Conservation (phyloP, 78 protist genomes). For the Dictyostelium purpureum region DNA sequence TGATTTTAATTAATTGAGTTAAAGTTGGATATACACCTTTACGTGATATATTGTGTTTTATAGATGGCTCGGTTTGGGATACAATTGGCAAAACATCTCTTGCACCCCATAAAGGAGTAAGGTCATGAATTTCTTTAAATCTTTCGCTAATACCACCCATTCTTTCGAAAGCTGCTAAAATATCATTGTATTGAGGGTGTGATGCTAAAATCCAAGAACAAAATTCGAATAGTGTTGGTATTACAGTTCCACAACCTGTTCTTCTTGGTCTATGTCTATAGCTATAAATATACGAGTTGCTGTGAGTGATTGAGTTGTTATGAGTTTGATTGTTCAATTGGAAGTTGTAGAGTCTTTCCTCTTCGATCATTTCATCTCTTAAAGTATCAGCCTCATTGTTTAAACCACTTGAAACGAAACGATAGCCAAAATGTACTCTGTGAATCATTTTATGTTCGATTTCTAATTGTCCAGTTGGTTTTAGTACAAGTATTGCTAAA, state of each 20-base stretch:
- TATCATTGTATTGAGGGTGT: conserved; percentile 45
- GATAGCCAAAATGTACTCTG: conserved; percentile 68
- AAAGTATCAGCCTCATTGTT: background rate
- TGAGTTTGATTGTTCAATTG: conserved; percentile 19
- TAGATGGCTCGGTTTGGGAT: background rate
- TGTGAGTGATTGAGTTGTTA: conserved; percentile 22
- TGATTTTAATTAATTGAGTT: conserved; percentile 28
- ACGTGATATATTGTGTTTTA: conserved; percentile 56
- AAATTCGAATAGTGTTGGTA: conserved; percentile 72
- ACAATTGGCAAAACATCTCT: conserved; percentile 55
- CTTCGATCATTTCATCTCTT: conserved; percentile 40
- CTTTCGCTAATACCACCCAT: conserved; percentile 30
- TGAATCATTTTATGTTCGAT: conserved; percentile 64
- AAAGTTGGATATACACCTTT: conserved; percentile 75
- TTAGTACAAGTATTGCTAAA: conserved; percentile 9
- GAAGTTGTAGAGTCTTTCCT: conserved; percentile 54
- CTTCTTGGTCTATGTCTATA: conserved; percentile 64
- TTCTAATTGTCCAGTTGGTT: background rate
- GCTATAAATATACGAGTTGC: conserved; percentile 34
- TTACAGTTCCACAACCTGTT: conserved; percentile 61
- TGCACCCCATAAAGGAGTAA: conserved; percentile 68
- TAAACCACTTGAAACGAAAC: conserved; percentile 40
- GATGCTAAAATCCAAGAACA: conserved; percentile 65
- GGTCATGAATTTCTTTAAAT: conserved; percentile 63
- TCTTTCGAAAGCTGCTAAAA: conserved; percentile 2